Evolutionary conservation across 2,329 filamentous ascomycete genomes (phyloP).

Genomic region (Periconia macrospinosa): DNA sequence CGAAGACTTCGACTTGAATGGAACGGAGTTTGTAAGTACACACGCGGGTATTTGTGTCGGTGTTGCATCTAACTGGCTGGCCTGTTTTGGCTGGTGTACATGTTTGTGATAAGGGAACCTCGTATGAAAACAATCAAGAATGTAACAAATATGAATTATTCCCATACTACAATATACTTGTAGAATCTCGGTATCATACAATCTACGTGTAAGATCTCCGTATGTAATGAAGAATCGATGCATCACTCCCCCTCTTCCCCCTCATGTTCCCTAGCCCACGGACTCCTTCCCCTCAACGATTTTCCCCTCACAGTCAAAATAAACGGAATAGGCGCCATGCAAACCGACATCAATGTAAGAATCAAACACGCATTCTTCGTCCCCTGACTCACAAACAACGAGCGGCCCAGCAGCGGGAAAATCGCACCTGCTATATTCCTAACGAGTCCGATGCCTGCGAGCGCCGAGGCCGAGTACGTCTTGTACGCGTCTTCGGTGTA

Average conservation of each 20-base stretch:
- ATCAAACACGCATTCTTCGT: slow-evolving; percentile 35
- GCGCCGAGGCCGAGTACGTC: slow-evolving; percentile 46
- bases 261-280: slow-evolving; percentile 42
- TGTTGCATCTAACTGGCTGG: no score
- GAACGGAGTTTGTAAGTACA: no score
- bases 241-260: slow-evolving; percentile 3
- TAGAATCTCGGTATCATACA: no score
- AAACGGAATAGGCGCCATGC: slow-evolving; percentile 37
- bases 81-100: no score
- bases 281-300: slow-evolving; percentile 39
- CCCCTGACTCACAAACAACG: slow-evolving; percentile 32
- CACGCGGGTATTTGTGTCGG: no score
- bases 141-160: no score
- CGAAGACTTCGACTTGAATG: no score
- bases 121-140: no score
- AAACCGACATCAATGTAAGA: slow-evolving; percentile 29
- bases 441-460: slow-evolving; percentile 46
- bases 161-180: no score
- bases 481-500: slow-evolving; percentile 55
- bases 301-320: slow-evolving; percentile 38
- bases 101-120: no score
- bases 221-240: no score
- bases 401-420: slow-evolving; percentile 36
- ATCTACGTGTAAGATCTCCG: no score
- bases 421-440: slow-evolving; percentile 42